A percentile compares a stretch with the other conserved stretches of the same genome.
phyloP scores from a whole-genome alignment of 179 eudicot genomes.

The Beta corolliflora region DNA sequence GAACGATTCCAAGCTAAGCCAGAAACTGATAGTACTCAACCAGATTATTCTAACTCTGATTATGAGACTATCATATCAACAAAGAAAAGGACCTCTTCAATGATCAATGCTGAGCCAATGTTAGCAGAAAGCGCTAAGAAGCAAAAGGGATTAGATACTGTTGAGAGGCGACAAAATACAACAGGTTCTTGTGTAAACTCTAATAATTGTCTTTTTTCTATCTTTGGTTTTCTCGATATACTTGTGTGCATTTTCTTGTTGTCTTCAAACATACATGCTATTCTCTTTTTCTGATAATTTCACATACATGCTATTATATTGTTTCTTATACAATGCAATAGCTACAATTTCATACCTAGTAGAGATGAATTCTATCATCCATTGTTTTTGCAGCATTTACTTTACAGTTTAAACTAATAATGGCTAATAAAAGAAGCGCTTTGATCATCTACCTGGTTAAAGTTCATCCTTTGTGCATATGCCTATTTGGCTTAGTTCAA shows the following conservation, averaged over 20 bases:
- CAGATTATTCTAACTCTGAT: not conserved
- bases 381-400: not conserved
- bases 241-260: not conserved
- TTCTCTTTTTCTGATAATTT: too few species aligned
- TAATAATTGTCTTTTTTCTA: not conserved
- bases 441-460: not conserved
- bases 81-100: conserved; percentile 21
- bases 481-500: not conserved
- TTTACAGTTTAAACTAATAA: not conserved
- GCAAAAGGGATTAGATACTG: conserved; percentile 16
- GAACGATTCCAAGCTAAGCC: conserved; percentile 12
- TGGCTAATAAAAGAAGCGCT: not conserved
- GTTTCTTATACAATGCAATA: not conserved
- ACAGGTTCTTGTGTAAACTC: conserved; percentile 26
- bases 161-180: conserved; percentile 7
- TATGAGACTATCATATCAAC: conserved; percentile 11
- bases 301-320: not conserved
- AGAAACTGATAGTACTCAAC: conserved; percentile 5
- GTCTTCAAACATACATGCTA: not conserved
- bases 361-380: not conserved
- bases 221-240: not conserved
- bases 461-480: not conserved
- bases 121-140: conserved; percentile 23
- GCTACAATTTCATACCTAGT: not conserved
- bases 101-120: conserved; percentile 14